Evolutionary conservation across 768 basidiomycete species (phyloP).

Genomic region (Lactarius psammicola): DNA sequence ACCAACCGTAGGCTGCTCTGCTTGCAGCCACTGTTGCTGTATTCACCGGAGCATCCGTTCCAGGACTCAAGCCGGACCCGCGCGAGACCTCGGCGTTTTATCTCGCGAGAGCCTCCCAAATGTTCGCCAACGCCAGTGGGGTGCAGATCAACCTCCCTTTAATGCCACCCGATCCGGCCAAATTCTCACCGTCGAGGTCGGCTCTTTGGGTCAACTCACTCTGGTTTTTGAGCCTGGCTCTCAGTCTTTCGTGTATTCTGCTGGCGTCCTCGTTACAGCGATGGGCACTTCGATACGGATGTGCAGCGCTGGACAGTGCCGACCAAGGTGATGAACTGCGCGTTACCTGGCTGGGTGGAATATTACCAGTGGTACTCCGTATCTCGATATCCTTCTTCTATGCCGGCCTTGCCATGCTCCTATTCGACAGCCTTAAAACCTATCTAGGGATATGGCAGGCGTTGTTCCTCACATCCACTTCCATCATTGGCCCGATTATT

Average conservation of each 20-base stretch:
- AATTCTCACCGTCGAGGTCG: background rate
- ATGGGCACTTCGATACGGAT: slow-evolving; percentile 1
- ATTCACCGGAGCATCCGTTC: slow-evolving; percentile 14
- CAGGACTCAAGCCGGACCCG: slow-evolving; percentile 14
- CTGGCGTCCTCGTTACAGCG: slow-evolving; percentile 9
- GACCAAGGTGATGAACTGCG: slow-evolving; percentile 4
- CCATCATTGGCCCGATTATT: background rate
- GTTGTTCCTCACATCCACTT: background rate
- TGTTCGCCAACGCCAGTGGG: background rate
- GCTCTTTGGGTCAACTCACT: slow-evolving; percentile 13
- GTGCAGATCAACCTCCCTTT: background rate
- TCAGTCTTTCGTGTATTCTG: slow-evolving; percentile 17
- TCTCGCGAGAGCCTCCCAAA: slow-evolving; percentile 11
- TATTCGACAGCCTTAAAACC: slow-evolving; percentile 16
- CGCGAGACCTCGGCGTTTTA: slow-evolving; percentile 18
- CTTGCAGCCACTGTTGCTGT: slow-evolving; percentile 18
- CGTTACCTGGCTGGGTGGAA: background rate
- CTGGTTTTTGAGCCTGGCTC: slow-evolving; percentile 21
- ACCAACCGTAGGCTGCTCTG: slow-evolving; percentile 9
- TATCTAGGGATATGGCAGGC: slow-evolving; percentile 8
- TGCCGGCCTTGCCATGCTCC: slow-evolving; percentile 16
- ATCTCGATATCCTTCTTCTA: slow-evolving; percentile 23
- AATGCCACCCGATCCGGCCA: slow-evolving; percentile 6
- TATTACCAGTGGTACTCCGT: slow-evolving; percentile 13
- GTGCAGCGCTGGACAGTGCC: background rate